A percentile compares a stretch with the other conserved stretches of the same genome.
Evolutionary conservation across 805 yeast species (phyloP).

Genomic region (Monosporozyma servazzii): DNA sequence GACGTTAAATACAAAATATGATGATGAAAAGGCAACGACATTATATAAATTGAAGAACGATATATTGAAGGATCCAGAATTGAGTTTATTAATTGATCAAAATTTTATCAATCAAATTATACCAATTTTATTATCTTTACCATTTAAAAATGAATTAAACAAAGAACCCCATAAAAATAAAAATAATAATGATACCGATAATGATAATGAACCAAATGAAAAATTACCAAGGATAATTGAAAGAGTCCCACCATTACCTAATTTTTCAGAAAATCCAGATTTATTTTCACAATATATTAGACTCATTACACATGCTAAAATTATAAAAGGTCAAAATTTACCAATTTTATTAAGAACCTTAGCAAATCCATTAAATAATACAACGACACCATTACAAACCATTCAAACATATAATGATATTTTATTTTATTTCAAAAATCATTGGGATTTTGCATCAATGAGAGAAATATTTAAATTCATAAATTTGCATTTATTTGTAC

Average conservation of each 20-base stretch:
- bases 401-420: slow-evolving; percentile 31
- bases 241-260: slow-evolving; percentile 30
- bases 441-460: slow-evolving; percentile 34
- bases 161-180: slow-evolving; percentile 15
- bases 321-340: slow-evolving; percentile 23
- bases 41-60: neutral
- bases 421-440: slow-evolving; percentile 32
- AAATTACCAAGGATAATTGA: neutral
- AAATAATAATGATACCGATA: slow-evolving; percentile 16
- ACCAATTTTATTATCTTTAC: slow-evolving; percentile 16
- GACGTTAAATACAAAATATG: slow-evolving; percentile 10
- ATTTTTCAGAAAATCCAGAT: slow-evolving; percentile 19
- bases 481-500: slow-evolving; percentile 24
- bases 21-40: slow-evolving; percentile 8
- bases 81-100: slow-evolving; percentile 4
- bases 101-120: slow-evolving; percentile 16
- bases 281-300: slow-evolving; percentile 17
- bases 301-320: slow-evolving; percentile 32
- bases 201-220: too few species aligned
- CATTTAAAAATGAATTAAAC: slow-evolving; percentile 13
- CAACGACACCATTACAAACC: slow-evolving; percentile 26
- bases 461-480: slow-evolving; percentile 35
- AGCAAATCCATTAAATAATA: slow-evolving; percentile 33
- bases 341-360: slow-evolving; percentile 33
- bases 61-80: neutral